Evolutionary conservation across 257 asterid genomes (phyloP), one percentile per base, ranked within the genome.

Genomic region (Ballota nigra): DNA sequence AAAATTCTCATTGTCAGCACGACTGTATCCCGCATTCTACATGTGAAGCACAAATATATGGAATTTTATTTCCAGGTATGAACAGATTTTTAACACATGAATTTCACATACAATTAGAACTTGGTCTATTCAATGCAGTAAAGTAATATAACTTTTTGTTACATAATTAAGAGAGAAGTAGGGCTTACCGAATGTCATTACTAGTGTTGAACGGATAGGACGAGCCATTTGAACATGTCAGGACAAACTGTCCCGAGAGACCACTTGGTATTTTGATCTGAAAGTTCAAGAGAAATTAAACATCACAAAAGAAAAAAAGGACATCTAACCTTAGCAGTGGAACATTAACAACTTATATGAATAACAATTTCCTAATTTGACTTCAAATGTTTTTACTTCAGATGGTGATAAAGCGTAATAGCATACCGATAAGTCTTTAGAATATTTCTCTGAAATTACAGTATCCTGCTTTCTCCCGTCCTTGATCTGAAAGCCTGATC

Each of bases 261-360:
- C 98, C 98, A 75, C 85, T 83, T 24, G 98, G 98, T 74, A 92
- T 90, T 87, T 88, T 89, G 79, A 95, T 87, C 99, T 95, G 92
- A 69, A 80, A 38, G 67, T 28, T 61, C 8, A 55, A 71, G 83
- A 26, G 36, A 78, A 63, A 77, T 36, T 45, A 24, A 59, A 74
- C 12, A 31, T 66, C 40, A 29, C 40, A 62, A 76, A 61, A 55
- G 12, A 63, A 34, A 58, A n/a, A 59, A 51, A 26, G 12, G 31
- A 6, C 64, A 23, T 34, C 4, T 36, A 53, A 45, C 40, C 22
- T 31, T 31, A 10, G 16, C 22, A 19, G 29, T 24, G 10, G 38
- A 33, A 33, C 29, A 26, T 1, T 26, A 26, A 26, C 3, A 3
- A 26, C 29, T n/a, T n/a, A 51, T 51, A 18, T 18, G 26, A 20